Percentiles rank a stretch among this genome's conserved stretches.
Conservation (phyloP, 2,329 filamentous ascomycete genomes). For the Ceratocystis lukuohia region DNA sequence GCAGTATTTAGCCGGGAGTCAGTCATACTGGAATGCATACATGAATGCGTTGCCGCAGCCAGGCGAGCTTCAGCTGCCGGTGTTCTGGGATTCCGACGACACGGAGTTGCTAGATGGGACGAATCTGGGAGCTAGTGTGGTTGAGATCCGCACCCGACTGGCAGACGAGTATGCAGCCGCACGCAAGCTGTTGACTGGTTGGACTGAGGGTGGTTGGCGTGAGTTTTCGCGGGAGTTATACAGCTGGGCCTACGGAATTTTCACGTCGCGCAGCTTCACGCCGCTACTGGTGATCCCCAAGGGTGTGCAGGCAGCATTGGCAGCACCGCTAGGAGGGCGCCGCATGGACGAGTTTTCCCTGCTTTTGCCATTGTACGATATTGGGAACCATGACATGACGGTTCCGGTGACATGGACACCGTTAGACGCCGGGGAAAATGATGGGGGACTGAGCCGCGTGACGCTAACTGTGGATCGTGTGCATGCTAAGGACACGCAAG, state of each 20-base stretch:
- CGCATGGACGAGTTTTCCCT: conserved; percentile 50
- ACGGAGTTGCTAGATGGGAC: conserved; percentile 42
- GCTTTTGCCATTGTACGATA: conserved; percentile 56
- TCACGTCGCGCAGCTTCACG: conserved; percentile 51
- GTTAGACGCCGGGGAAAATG: conserved; percentile 23
- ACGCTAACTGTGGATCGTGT: conserved; percentile 31
- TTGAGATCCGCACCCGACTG: conserved; percentile 35
- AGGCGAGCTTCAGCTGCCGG: conserved; percentile 40
- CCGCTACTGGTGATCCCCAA: conserved; percentile 41
- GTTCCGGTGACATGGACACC: conserved; percentile 39
- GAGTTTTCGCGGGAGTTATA: conserved; percentile 40
- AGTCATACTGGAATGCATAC: conserved; percentile 57
- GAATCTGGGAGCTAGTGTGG: conserved; percentile 37
- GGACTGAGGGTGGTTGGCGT: conserved; percentile 23
- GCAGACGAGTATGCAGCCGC: conserved; percentile 30
- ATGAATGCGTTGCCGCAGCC: conserved; percentile 52
- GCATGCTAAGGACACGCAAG: conserved; percentile 40
- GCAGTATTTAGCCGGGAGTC: conserved; percentile 44
- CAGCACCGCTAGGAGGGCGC: background rate
- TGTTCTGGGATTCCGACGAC: conserved; percentile 52
- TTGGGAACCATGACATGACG: conserved; percentile 56
- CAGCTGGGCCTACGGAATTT: conserved; percentile 51
- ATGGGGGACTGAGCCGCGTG: conserved; percentile 25
- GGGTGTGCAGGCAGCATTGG: background rate
- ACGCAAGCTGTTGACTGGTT: conserved; percentile 30